Base-by-base conservation (phyloP, 2,329 filamentous ascomycete species). In the Fusarium humuli region DNA sequence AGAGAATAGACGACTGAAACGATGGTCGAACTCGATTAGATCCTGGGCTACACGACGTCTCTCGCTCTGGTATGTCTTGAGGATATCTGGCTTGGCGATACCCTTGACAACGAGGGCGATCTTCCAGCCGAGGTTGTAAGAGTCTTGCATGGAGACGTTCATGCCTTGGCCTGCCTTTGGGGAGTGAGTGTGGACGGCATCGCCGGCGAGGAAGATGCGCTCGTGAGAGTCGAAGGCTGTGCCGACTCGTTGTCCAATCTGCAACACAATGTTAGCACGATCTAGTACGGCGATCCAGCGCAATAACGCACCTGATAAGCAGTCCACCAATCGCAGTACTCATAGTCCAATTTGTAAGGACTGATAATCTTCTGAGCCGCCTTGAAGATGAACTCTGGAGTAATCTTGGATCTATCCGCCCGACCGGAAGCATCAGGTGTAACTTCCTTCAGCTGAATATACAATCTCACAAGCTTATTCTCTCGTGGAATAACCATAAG, bases 401-500 rank as follows among this genome's bases (percentile, higher is more conserved):
- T 53, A 14, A 53, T 53, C 32, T 53, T 53, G 13, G 49, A 53
- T 20, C 49, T 25, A 12, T 53, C 34, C 3, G 49, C 49, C 8
- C 49, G 49, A 3, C 49, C 49, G 9, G 49, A 53, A 42, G 49
- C 34, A 29, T 53, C 32, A 10, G 49, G 49, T 0, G 34, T 41
- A 14, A 53, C 49, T 87, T 44, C 90, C 64, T 87, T 87, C 58
- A 88, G 81, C 76, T 88, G 85, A 58, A 88, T 86, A 72, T 88
- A 88, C 68, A 88, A 82, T 40, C 91, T 86, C 0, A 91, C 93
- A 85, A 93, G 88, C 72, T 91, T 91, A 34, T 90, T 83, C 77
- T 93, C 91, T n/a, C 91, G 86, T 3, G 91, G 91, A 54, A 93
- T 90, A 75, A 92, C 90, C 20, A 93, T 83, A 40, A 93, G 88